Percentiles rank a stretch among this genome's conserved stretches.
phyloP scores from a whole-genome alignment of 805 yeast genomes.

The Lipomyces starkeyi region DNA sequence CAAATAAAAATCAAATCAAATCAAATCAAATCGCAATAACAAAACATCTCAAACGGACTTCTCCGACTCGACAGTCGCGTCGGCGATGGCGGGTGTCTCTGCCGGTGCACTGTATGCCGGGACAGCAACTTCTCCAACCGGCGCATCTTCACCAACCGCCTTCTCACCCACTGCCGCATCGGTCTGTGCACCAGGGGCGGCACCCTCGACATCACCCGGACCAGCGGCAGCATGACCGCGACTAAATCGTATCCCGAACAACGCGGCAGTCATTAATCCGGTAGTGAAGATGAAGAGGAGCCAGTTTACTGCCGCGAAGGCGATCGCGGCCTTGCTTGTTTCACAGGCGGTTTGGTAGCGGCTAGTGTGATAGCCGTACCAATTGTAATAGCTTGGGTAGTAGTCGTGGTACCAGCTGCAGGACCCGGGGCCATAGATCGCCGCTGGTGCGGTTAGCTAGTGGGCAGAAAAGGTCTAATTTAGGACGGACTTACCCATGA shows the following conservation, averaged over 20 bases:
- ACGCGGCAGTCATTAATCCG: constrained; percentile 6
- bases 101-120: background rate
- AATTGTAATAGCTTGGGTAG: background rate
- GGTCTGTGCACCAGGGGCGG: constrained; percentile 52
- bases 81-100: background rate
- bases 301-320: constrained; percentile 36
- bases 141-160: background rate
- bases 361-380: background rate
- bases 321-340: constrained; percentile 37
- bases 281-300: constrained; percentile 18
- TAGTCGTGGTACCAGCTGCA: background rate
- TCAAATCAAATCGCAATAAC: background rate
- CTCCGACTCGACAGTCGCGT: background rate
- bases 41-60: background rate
- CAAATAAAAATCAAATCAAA: background rate
- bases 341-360: constrained; percentile 22
- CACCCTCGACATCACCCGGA: constrained; percentile 69
- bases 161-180: background rate
- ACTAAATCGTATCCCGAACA: background rate
- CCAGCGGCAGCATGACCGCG: constrained; percentile 90
- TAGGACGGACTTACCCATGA: constrained; percentile 11
- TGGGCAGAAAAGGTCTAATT: background rate
- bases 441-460: background rate
- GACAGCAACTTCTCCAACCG: background rate
- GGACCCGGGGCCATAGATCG: constrained; percentile 2